Conservation (phyloP, 495 filamentous ascomycete species). For the Cetradonia linearis region DNA sequence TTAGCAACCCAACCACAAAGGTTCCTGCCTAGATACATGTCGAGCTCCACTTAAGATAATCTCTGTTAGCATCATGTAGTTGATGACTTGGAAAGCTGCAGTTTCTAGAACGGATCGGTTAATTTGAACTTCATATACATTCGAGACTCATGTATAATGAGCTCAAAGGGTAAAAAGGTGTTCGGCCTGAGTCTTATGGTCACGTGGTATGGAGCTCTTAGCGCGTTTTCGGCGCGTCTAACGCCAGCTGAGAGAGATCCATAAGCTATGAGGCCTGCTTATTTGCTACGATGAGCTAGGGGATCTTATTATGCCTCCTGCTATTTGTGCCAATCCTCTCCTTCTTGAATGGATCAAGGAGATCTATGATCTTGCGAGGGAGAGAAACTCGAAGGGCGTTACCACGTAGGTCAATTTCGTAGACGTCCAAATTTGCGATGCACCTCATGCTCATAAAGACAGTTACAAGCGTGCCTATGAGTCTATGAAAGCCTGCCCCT, state of each 20-base stretch:
- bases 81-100: too few relatives aligned
- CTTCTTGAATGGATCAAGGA: slow-evolving; percentile 68
- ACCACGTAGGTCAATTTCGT: slow-evolving; percentile 36
- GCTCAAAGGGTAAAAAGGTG: too few relatives aligned
- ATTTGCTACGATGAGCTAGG: too few relatives aligned
- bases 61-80: too few relatives aligned
- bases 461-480: slow-evolving; percentile 65
- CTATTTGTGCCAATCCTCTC: slow-evolving; percentile 57
- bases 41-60: too few relatives aligned
- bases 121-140: too few relatives aligned
- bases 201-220: neutral
- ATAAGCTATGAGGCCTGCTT: neutral
- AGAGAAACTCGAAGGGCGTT: slow-evolving; percentile 60
- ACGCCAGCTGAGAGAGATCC: neutral
- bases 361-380: slow-evolving; percentile 65
- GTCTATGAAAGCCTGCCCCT: slow-evolving; percentile 68
- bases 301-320: slow-evolving; percentile 4
- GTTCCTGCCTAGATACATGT: too few relatives aligned
- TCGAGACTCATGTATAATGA: too few relatives aligned
- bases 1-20: too few relatives aligned
- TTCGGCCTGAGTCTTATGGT: too few relatives aligned
- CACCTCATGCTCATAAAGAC: neutral
- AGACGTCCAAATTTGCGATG: too few relatives aligned
- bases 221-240: neutral
- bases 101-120: too few relatives aligned